These are phyloP conservation scores for Blastobotrys chiropterorum DNA, from an alignment of 805 yeast genomes.

Conservation along the genomic window DNA sequence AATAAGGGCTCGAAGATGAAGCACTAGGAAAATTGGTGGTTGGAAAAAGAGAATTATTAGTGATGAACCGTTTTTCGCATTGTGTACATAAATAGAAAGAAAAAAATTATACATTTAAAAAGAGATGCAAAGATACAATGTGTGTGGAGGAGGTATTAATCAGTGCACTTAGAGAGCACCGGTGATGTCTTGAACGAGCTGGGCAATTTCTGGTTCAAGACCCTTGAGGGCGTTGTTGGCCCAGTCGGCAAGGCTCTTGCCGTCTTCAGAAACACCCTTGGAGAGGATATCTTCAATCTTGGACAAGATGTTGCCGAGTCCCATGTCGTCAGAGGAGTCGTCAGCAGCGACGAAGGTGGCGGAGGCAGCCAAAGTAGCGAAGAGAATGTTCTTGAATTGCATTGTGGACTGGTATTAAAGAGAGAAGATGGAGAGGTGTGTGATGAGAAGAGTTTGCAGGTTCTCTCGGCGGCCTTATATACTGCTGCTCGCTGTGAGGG, in stretches of 20 bases:
- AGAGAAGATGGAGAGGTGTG: not conserved
- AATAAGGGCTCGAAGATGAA: not conserved
- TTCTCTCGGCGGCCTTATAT: not conserved
- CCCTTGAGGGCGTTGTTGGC: not conserved
- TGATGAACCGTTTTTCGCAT: not conserved
- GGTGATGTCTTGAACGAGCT: not conserved
- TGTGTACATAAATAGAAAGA: not conserved
- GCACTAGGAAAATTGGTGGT: not conserved
- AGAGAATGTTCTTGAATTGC: not conserved
- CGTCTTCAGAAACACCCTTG: not conserved
- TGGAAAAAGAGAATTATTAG: not conserved
- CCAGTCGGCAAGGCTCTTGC: not conserved
- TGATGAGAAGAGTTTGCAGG: not conserved
- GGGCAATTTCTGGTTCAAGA: not conserved
- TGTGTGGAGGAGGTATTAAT: not conserved
- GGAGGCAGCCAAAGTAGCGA: not conserved
- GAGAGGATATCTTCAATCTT: not conserved
- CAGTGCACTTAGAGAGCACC: not conserved
- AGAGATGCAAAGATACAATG: not conserved
- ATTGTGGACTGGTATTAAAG: not conserved
- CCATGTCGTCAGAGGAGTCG: not conserved
- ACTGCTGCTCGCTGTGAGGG: not conserved
- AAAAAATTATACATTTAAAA: not conserved
- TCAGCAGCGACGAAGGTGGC: not conserved
- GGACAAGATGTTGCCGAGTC: not conserved